Evolutionary conservation across 1,284 basidiomycete genomes (phyloP), one percentile per base, ranked within the genome.

Genomic region (Fistulinella cinereoalba): DNA sequence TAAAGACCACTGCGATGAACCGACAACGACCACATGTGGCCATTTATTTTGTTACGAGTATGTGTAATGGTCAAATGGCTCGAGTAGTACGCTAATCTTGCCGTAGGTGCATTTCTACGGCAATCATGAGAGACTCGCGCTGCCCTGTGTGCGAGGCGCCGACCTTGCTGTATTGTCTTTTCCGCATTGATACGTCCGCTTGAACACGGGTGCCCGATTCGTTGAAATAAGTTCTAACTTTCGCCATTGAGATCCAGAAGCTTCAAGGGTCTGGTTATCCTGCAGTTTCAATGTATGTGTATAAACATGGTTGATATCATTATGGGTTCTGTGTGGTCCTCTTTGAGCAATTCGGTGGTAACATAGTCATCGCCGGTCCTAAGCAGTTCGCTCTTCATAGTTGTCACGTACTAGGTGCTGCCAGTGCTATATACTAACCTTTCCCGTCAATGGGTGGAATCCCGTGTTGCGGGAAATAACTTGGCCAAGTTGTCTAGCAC

Each of bases 11-110:
- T 69, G 64, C 28, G 64, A 68, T n/a, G 63, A 58, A 42, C 62
- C 65, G 44, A 66, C 67, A 41, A 66, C 64, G 42, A 69, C 67
- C 12, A 69, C 63, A 41, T 66, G 64, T 37, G 64, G 64, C 0
- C 64, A 66, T 27, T 37, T 66, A 32, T 66, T 66, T 50, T 66
- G 64, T 43, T 67, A 66, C 43, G 54, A 53, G 64, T 69, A 46
- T 49, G 65, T 56, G 42, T 34, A 0, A 5, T 27, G 15, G 34
- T 25, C n/a, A 13, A n/a, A n/a, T n/a, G n/a, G n/a, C n/a, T n/a
- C n/a, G n/a, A n/a, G n/a, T n/a, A n/a, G n/a, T n/a, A n/a, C n/a
- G n/a, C n/a, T n/a, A n/a, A n/a, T n/a, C n/a, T n/a, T n/a, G n/a
- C 3, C 23, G 13, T 37, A 65, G 63, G 32, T 65, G 64, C 37